Percentiles rank a stretch among this genome's conserved stretches.
Evolutionary conservation across 495 filamentous ascomycete genomes (phyloP).

Genomic region (Cetradonia linearis): DNA sequence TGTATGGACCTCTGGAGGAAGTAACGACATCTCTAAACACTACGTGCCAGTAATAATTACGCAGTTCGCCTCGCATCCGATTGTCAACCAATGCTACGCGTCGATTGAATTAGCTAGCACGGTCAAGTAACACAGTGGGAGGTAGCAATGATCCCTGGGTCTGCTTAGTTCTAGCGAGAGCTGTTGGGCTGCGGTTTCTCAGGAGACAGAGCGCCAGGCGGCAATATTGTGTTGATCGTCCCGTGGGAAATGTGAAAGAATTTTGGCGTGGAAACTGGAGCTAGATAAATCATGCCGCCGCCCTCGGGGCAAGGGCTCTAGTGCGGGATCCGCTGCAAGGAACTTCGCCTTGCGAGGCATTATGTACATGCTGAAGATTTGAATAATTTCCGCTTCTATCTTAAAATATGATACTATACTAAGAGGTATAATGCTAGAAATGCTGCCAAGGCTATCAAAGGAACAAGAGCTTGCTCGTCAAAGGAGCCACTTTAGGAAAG

Average conservation of each 20-base stretch:
- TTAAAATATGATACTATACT: background rate
- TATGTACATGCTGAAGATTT: background rate
- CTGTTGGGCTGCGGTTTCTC: background rate
- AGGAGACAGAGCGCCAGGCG: background rate
- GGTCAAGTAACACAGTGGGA: background rate
- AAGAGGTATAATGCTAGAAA: conserved; percentile 5
- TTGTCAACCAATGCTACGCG: background rate
- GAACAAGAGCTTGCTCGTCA: background rate
- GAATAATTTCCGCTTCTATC: conserved; percentile 3
- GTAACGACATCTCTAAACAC: conserved; percentile 59
- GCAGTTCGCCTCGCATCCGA: background rate
- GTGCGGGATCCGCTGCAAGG: conserved; percentile 2
- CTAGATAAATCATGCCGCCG: background rate
- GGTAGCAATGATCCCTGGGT: background rate
- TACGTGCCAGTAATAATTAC: background rate
- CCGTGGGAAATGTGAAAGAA: conserved; percentile 11
- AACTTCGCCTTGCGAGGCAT: background rate
- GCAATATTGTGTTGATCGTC: conserved; percentile 17
- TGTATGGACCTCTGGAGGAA: conserved; percentile 68
- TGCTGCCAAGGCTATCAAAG: background rate
- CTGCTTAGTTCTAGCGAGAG: background rate
- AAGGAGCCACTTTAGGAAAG: background rate
- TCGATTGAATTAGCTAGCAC: conserved; percentile 2
- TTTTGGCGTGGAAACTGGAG: conserved; percentile 22
- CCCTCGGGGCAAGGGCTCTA: background rate